These are phyloP conservation scores for Neofusicoccum sp. DNA, from an alignment of 2,329 filamentous ascomycete genomes.

Conservation along the genomic window DNA sequence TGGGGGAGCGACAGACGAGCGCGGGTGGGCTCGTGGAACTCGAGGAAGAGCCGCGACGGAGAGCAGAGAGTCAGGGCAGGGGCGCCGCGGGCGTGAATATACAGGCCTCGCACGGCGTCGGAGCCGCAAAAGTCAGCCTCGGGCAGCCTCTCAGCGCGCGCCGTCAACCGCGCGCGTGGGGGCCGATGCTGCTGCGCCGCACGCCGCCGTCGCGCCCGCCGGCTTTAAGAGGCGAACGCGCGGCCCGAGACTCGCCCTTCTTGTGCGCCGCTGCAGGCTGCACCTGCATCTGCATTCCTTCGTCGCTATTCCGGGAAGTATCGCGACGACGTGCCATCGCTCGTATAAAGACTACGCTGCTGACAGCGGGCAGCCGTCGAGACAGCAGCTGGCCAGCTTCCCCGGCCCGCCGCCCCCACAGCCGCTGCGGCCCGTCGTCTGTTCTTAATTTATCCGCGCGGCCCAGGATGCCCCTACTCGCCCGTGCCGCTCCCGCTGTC, in stretches of 20 bases:
- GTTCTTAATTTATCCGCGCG: not conserved
- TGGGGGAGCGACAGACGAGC: not conserved
- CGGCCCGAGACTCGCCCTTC: not conserved
- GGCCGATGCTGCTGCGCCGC: not conserved
- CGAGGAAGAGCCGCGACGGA: slow-evolving; percentile 2
- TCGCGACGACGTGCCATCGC: not conserved
- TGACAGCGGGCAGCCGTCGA: not conserved
- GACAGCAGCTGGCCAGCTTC: not conserved
- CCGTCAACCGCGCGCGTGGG: slow-evolving; percentile 1
- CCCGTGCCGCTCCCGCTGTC: too few species aligned
- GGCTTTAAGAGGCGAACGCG: not conserved
- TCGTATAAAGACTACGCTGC: not conserved
- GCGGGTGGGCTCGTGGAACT: not conserved
- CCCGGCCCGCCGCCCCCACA: not conserved
- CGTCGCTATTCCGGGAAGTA: not conserved
- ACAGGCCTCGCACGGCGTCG: not conserved
- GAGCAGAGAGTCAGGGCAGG: not conserved
- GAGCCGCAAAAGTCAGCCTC: slow-evolving; percentile 3
- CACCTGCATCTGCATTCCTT: not conserved
- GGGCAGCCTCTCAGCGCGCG: not conserved
- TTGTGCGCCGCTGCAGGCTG: not conserved
- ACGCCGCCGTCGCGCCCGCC: not conserved
- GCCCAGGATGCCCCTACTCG: not conserved
- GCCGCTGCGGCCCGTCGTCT: not conserved
- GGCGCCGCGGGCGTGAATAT: not conserved